Conservation (phyloP, 2,329 filamentous ascomycete genomes). For the Rugonectria rugulosa region DNA sequence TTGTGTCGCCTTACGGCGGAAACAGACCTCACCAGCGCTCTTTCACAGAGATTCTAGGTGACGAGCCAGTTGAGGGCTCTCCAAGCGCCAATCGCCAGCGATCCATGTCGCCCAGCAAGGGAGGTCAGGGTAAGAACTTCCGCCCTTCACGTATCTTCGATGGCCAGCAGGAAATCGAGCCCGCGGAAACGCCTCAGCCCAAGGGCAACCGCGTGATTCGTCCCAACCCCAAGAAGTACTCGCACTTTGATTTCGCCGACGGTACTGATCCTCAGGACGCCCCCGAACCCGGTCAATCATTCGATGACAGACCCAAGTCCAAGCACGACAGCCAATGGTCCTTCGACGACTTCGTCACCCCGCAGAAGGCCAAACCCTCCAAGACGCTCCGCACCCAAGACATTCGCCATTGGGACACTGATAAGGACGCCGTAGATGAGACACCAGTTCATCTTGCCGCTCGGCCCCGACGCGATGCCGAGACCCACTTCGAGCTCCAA, state of each 20-base stretch:
- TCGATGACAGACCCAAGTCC: conserved; percentile 56
- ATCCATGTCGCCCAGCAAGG: conserved; percentile 59
- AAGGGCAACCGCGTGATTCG: conserved; percentile 59
- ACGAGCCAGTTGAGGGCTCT: conserved; percentile 55
- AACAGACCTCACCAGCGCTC: conserved; percentile 70
- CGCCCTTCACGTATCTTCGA: conserved; percentile 71
- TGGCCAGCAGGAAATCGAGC: conserved; percentile 53
- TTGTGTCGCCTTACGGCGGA: conserved; percentile 69
- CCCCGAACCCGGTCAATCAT: conserved; percentile 50
- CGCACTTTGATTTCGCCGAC: conserved; percentile 85
- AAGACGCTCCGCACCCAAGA: conserved; percentile 72
- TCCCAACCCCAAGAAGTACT: conserved; percentile 80
- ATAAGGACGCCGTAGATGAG: conserved; percentile 61
- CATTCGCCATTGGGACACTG: conserved; percentile 80
- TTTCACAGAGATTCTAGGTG: conserved; percentile 75
- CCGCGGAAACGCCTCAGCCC: conserved; percentile 52
- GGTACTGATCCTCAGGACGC: conserved; percentile 62
- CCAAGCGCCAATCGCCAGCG: conserved; percentile 55
- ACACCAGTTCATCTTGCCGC: conserved; percentile 66
- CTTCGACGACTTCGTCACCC: conserved; percentile 88
- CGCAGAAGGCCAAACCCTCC: conserved; percentile 71
- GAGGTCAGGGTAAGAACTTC: conserved; percentile 67
- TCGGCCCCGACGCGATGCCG: conserved; percentile 79
- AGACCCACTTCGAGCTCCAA: conserved; percentile 83
- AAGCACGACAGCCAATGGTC: conserved; percentile 82